Base-by-base conservation (phyloP, 805 yeast species). In the Clavispora carvajalis region DNA sequence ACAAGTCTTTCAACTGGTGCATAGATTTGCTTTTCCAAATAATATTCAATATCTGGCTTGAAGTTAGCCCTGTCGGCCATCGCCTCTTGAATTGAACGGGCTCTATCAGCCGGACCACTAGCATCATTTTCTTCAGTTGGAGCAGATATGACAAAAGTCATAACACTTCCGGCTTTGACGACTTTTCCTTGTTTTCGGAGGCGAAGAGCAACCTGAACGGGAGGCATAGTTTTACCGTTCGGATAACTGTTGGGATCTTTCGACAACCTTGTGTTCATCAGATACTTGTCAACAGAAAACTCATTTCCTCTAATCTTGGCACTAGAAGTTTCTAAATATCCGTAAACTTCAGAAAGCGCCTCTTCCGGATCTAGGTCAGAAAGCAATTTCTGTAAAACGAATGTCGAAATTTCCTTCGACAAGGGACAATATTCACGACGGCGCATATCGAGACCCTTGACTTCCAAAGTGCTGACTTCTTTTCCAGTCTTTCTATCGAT, bases 351-450 rank as follows among this genome's bases (percentile, higher is more conserved):
- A 40, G 69, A 74, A 40, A 88, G 67, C 0, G 93, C 88, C 22
- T 78, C 80, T 51, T 87, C 91, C 1, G 89, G 80, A 47, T 87
- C 96, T 21, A 67, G 64, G 47, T 83, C 88, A 7, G 85, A 75
- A 16, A 91, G 69, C 33, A 91, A 67, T 47, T 82, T 78, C 49
- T 82, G 71, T 52, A 93, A 71, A 5, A 87, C 85, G 59, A 73
- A 80, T 7, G 80, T 77, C 1, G 96, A 88, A 5, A 85, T 77
- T 40, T 91, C 95, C 59, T 90, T 93, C 1, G 98, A 87, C 37
- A 93, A 65, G 37, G 89, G 95, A 67, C 97, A 88, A 60, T 77
- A 93, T 63, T 93, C 99, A 71, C 99, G 87, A 62, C 99, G 89
- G 57, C 78, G 81, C 95, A 93, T 82, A 69, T 93, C 99, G 37